Evolutionary conservation across 441 rosid species (phyloP), one percentile per base, ranked within the genome.

Genomic region (Melastoma candidum): DNA sequence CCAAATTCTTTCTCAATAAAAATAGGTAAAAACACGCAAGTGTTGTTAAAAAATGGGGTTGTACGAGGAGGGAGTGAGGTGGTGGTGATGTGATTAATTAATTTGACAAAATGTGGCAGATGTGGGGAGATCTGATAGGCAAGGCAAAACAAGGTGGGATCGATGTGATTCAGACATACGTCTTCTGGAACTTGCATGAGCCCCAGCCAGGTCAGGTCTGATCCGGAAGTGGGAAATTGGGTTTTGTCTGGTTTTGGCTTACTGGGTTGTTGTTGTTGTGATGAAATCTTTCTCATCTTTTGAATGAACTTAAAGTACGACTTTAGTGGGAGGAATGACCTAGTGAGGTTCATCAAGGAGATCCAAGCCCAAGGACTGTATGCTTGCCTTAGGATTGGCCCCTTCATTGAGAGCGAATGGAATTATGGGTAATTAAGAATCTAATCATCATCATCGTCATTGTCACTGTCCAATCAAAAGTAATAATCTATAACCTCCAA

Each of bases 111-210:
- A 17, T 17, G 22, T 17, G 22, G 56, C 66, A 90, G 97, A 84
- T 83, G 97, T 90, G 97, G 97, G 72, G 86, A 11, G 70, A 74
- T 47, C 64, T 90, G 65, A 79, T 90, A 60, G 66, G 66, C n/a
- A 83, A 81, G 69, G 79, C 96, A 12, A 84, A 81, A 59, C 84
- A 84, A 68, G 97, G 97, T 60, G 97, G 93, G 3, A 24, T 87
- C 2, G 87, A 87, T 55, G 95, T 87, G 70, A 82, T 89, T 44
- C 87, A 89, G 56, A 90, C 95, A 12, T 90, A 86, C 26, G 97
- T 90, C 17, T 90, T 90, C 47, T 90, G 97, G 97, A 85, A 84
- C 63, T 71, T 75, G 25, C 97, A 87, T 14, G 96, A 90, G 65
- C 90, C 95, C 13, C 75, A 59, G 49, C 89, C 77, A 2, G 89